Conservation (phyloP, 2,329 filamentous ascomycete species). For the Grosmannia penicillata region DNA sequence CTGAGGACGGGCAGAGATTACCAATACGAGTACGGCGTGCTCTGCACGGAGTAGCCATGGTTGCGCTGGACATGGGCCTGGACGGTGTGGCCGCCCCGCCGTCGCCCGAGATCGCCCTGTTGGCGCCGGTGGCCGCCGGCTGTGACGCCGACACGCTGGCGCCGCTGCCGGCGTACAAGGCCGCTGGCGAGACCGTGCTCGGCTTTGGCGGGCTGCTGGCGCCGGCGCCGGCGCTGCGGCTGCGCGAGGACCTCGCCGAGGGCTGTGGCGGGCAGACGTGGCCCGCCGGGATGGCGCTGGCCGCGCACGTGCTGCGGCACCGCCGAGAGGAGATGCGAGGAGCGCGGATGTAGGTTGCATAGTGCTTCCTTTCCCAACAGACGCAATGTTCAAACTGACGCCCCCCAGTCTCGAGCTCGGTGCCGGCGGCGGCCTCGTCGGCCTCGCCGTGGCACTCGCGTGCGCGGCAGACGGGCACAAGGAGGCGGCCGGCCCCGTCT, state of each 20-base stretch:
- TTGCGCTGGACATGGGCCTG: too few species aligned
- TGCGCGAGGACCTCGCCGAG: constrained; percentile 73
- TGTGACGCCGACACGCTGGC: constrained; percentile 28
- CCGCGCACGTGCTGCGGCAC: constrained; percentile 70
- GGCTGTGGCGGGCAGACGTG: constrained; percentile 91
- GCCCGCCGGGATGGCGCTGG: constrained; percentile 82
- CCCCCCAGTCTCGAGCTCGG: constrained; percentile 86
- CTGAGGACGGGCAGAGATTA: too few species aligned
- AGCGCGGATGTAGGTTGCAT: constrained; percentile 54
- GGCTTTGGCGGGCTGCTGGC: constrained; percentile 55
- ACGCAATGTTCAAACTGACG: too few species aligned
- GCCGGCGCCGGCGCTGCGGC: constrained; percentile 48
- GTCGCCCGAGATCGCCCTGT: too few species aligned
- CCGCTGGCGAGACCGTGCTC: constrained; percentile 33
- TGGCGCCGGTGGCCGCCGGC: too few species aligned
- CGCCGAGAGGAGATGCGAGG: constrained; percentile 46
- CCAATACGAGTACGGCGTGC: too few species aligned
- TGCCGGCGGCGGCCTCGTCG: constrained; percentile 80
- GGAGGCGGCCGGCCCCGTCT: constrained; percentile 37
- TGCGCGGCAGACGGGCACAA: constrained; percentile 17
- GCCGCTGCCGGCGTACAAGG: constrained; percentile 45
- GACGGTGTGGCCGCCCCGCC: too few species aligned
- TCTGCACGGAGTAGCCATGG: too few species aligned
- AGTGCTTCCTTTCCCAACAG: background rate
- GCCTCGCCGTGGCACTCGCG: constrained; percentile 43